Conservation (phyloP, 371 early-diverging fungal genomes). For the Syncephalis plumigaleata region DNA sequence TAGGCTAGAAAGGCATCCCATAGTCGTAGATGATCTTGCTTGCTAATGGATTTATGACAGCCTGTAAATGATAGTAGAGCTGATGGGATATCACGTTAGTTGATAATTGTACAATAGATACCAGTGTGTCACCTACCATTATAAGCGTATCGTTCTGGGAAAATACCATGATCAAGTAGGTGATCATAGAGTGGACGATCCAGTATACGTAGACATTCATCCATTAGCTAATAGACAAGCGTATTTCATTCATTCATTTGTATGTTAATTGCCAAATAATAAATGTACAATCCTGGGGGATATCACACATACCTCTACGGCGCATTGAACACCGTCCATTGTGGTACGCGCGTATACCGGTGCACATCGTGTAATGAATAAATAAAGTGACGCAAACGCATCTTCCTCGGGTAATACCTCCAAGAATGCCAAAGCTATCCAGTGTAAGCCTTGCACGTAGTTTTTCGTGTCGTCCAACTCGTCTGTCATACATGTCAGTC, state of each 20-base stretch:
- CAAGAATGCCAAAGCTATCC: slow-evolving; percentile 72
- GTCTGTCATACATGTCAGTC: too few species aligned
- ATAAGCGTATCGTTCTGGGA: too few species aligned
- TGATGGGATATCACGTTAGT: too few species aligned
- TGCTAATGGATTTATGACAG: not conserved
- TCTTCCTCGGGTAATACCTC: slow-evolving; percentile 82
- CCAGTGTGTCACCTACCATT: too few species aligned
- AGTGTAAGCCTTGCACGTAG: slow-evolving; percentile 95
- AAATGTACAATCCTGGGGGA: too few species aligned
- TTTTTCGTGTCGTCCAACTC: too few species aligned
- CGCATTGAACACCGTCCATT: slow-evolving; percentile 80
- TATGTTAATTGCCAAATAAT: too few species aligned
- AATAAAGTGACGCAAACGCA: slow-evolving; percentile 69
- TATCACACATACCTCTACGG: slow-evolving; percentile 54
- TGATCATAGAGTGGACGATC: slow-evolving; percentile 1
- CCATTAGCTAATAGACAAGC: too few species aligned
- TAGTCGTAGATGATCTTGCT: slow-evolving; percentile 12
- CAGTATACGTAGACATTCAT: not conserved
- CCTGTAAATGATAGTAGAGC: too few species aligned
- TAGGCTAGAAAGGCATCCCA: slow-evolving; percentile 87
- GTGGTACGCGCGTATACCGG: slow-evolving; percentile 83
- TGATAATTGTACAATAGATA: too few species aligned
- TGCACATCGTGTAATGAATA: slow-evolving; percentile 64
- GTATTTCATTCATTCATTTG: too few species aligned
- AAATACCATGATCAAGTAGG: too few species aligned